Evolutionary conservation across 768 basidiomycete genomes (phyloP).

Genomic region (Rickenella mellea): DNA sequence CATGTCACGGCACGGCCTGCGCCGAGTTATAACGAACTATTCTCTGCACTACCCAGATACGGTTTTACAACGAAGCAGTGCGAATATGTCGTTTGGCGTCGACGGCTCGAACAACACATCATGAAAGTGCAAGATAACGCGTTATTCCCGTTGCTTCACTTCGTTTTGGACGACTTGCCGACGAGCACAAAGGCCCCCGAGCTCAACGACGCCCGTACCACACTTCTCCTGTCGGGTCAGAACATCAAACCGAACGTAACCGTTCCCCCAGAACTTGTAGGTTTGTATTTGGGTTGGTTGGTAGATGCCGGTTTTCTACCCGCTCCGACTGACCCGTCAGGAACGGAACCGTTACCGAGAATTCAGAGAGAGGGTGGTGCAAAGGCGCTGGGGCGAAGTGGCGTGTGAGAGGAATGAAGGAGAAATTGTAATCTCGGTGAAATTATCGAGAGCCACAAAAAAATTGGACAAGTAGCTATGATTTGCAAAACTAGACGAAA

Average conservation of each 20-base stretch:
- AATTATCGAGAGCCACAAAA: too few relatives aligned
- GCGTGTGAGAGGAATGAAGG: slow-evolving; percentile 23
- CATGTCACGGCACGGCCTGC: slow-evolving; percentile 83
- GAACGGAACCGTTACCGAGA: slow-evolving; percentile 34
- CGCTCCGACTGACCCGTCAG: slow-evolving; percentile 26
- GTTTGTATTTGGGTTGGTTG: slow-evolving; percentile 88
- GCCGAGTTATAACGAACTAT: slow-evolving; percentile 82
- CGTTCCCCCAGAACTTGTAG: slow-evolving; percentile 71
- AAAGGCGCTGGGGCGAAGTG: slow-evolving; percentile 65
- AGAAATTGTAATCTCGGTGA: neutral
- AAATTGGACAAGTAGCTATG: too few relatives aligned
- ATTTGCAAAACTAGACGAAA: too few relatives aligned
- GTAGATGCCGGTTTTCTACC: slow-evolving; percentile 77
- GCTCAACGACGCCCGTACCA: slow-evolving; percentile 79
- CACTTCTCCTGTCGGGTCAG: slow-evolving; percentile 37
- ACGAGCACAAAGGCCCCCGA: slow-evolving; percentile 93
- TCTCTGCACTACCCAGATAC: slow-evolving; percentile 63
- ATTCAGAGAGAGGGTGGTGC: slow-evolving; percentile 29
- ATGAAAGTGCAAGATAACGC: slow-evolving; percentile 94
- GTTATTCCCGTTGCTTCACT: slow-evolving; percentile 92
- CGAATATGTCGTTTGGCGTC: slow-evolving; percentile 89
- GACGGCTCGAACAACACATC: slow-evolving; percentile 89
- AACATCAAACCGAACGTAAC: slow-evolving; percentile 32
- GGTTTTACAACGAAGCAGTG: slow-evolving; percentile 72
- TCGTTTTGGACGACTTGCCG: slow-evolving; percentile 94